phyloP scores from a whole-genome alignment of 495 filamentous ascomycete species.

The Bryoglossum gracile region DNA sequence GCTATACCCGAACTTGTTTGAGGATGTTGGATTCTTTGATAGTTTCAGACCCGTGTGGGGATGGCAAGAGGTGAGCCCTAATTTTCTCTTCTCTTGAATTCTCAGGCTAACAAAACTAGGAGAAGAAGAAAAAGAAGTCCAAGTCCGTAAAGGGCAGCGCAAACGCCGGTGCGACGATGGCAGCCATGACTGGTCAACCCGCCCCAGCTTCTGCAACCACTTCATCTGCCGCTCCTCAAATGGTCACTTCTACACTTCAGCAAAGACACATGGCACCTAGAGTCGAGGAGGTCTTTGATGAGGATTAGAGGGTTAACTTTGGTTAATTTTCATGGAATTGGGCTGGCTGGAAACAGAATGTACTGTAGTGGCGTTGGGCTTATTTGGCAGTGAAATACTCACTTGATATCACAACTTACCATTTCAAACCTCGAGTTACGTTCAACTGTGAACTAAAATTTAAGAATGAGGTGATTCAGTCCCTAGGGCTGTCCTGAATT shows the following conservation, averaged over 20 bases:
- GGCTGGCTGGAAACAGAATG: background rate
- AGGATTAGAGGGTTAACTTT: conserved; percentile 31
- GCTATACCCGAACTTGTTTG: conserved; percentile 97
- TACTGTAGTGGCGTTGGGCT: no score
- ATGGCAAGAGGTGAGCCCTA: conserved; percentile 81
- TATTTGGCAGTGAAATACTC: background rate
- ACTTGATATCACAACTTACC: background rate
- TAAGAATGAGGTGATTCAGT: no score
- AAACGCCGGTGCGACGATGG: conserved; percentile 35
- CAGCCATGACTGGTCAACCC: conserved; percentile 42
- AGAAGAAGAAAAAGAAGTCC: conserved; percentile 59
- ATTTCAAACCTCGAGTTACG: background rate
- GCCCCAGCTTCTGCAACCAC: conserved; percentile 52
- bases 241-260: conserved; percentile 38
- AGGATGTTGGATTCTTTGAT: conserved; percentile 97
- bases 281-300: conserved; percentile 63
- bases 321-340: conserved; percentile 1
- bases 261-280: conserved; percentile 49
- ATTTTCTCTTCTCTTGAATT: no score
- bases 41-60: conserved; percentile 96
- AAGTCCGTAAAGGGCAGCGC: conserved; percentile 31
- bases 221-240: conserved; percentile 45
- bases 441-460: no score
- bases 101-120: no score
- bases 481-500: no score